These are phyloP conservation scores for Rhazya stricta DNA, from an alignment of 257 asterid species.

Conservation along the genomic window DNA sequence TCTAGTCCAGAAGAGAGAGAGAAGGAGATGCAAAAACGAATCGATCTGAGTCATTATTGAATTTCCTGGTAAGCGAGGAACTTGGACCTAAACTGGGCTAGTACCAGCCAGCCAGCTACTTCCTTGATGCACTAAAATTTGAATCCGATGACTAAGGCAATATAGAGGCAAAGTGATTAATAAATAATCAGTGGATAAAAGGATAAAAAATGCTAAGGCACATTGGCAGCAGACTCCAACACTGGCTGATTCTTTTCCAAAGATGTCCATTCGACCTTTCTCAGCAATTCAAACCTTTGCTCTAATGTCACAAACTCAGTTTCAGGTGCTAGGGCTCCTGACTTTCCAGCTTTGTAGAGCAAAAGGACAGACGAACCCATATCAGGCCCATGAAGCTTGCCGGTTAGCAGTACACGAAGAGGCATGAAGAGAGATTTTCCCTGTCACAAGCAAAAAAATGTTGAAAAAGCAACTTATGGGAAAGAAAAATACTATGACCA, in stretches of 20 bases:
- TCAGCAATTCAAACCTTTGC: slow-evolving; percentile 53
- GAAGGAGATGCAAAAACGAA: too few species aligned
- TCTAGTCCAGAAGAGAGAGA: too few species aligned
- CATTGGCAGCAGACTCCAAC: slow-evolving; percentile 35
- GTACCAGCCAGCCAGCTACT: background rate
- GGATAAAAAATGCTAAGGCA: background rate
- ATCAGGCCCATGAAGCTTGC: slow-evolving; percentile 93
- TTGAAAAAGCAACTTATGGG: background rate
- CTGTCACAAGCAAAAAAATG: slow-evolving; percentile 31
- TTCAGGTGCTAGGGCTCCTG: slow-evolving; percentile 46
- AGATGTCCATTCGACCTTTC: slow-evolving; percentile 65
- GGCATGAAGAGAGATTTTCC: slow-evolving; percentile 97
- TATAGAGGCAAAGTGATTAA: background rate
- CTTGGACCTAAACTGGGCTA: background rate
- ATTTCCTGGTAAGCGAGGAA: too few species aligned
- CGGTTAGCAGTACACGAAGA: slow-evolving; percentile 77
- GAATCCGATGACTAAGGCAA: background rate
- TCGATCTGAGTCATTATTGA: too few species aligned
- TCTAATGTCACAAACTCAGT: slow-evolving; percentile 54
- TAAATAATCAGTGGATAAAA: background rate
- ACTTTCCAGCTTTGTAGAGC: slow-evolving; percentile 61
- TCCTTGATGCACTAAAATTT: background rate
- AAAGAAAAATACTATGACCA: background rate
- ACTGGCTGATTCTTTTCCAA: slow-evolving; percentile 35
- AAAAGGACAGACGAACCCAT: slow-evolving; percentile 66